Percentiles rank a stretch among this genome's conserved stretches.
phyloP scores from a whole-genome alignment of 495 filamentous ascomycete genomes.

The Venustampulla echinocandica region DNA sequence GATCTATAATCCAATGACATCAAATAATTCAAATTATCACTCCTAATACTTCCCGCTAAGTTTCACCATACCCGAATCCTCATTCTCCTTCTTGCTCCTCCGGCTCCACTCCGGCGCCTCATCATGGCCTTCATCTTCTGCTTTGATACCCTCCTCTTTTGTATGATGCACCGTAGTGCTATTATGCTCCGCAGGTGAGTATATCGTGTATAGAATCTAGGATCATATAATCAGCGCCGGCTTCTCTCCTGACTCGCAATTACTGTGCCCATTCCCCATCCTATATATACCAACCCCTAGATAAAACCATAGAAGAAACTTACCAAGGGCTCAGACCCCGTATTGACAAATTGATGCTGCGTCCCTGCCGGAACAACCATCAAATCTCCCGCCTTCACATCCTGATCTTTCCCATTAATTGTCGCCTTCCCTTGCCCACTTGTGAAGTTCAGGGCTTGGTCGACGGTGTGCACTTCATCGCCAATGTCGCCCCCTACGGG shows the following conservation, averaged over 20 bases:
- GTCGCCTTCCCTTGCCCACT: slow-evolving; percentile 47
- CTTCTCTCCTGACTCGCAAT: too few relatives aligned
- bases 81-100: slow-evolving; percentile 48
- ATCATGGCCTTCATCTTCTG: slow-evolving; percentile 53
- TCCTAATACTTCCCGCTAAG: slow-evolving; percentile 19
- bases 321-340: slow-evolving; percentile 36
- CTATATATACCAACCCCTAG: too few relatives aligned
- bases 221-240: too few relatives aligned
- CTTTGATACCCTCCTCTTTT: slow-evolving; percentile 51
- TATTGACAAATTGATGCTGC: slow-evolving; percentile 60
- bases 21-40: too few relatives aligned
- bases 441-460: slow-evolving; percentile 58
- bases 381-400: slow-evolving; percentile 49
- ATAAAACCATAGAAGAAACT: too few relatives aligned
- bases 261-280: too few relatives aligned
- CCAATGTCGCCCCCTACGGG: slow-evolving; percentile 57
- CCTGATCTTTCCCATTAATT: slow-evolving; percentile 49
- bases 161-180: slow-evolving; percentile 48
- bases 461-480: slow-evolving; percentile 52
- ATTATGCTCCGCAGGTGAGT: slow-evolving; percentile 52
- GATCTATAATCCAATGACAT: too few relatives aligned
- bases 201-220: slow-evolving; percentile 50
- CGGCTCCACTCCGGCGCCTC: slow-evolving; percentile 51
- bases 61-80: slow-evolving; percentile 45
- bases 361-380: slow-evolving; percentile 58